Evolutionary conservation across 345 rosid species (phyloP).

Genomic region (Pistacia integerrima): DNA sequence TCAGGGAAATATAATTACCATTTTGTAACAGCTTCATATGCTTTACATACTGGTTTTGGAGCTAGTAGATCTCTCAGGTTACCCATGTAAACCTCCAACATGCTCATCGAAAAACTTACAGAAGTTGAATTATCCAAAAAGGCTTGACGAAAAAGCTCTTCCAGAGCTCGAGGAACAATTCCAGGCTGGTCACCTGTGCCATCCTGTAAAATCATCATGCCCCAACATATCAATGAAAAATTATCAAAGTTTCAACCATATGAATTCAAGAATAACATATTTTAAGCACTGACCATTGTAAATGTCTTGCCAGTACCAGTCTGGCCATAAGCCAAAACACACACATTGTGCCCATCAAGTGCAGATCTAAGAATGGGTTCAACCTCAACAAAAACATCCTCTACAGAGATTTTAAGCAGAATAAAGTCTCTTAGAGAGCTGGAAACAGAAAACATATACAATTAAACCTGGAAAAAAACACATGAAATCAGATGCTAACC

Average conservation of each 20-base stretch:
- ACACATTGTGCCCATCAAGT: slow-evolving; percentile 88
- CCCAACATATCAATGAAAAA: slow-evolving; percentile 12
- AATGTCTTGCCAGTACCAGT: slow-evolving; percentile 96
- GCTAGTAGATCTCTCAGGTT: slow-evolving; percentile 74
- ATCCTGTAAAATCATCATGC: slow-evolving; percentile 51
- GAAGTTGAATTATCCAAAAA: slow-evolving; percentile 47
- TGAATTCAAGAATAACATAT: slow-evolving; percentile 7
- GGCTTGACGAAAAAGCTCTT: slow-evolving; percentile 59
- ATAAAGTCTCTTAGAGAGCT: slow-evolving; percentile 36
- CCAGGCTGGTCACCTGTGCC: slow-evolving; percentile 72
- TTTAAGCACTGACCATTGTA: slow-evolving; percentile 65
- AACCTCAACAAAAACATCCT: slow-evolving; percentile 75
- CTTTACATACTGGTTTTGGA: slow-evolving; percentile 49
- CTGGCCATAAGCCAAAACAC: slow-evolving; percentile 91
- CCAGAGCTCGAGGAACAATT: slow-evolving; percentile 72
- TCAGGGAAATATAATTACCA: slow-evolving; percentile 40
- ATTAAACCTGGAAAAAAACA: slow-evolving; percentile 12
- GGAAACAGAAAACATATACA: slow-evolving; percentile 9
- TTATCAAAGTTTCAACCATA: background rate
- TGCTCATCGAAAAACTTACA: slow-evolving; percentile 75
- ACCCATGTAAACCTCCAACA: slow-evolving; percentile 96
- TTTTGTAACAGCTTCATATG: slow-evolving; percentile 42
- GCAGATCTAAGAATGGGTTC: slow-evolving; percentile 86
- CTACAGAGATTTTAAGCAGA: slow-evolving; percentile 58
- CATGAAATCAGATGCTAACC: slow-evolving; percentile 47